These are phyloP conservation scores for Phialocephala subalpina DNA, from an alignment of 2,329 filamentous ascomycete genomes.

Conservation along the genomic window DNA sequence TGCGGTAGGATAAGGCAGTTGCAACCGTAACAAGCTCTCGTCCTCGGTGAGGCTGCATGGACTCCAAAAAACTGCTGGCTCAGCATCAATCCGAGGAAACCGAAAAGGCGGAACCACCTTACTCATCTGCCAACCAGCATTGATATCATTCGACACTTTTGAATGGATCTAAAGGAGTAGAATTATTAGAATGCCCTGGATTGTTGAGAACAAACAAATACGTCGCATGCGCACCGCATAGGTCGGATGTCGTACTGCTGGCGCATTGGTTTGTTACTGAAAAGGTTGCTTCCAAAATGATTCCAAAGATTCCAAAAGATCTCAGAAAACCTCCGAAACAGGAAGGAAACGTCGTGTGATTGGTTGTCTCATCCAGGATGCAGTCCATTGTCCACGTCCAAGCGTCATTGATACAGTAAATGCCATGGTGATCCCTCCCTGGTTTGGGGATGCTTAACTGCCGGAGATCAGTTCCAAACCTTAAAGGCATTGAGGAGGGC, in stretches of 20 bases:
- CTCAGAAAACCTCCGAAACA: background rate
- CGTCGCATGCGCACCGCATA: background rate
- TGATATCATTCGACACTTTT: background rate
- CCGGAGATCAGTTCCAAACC: slow-evolving; percentile 10
- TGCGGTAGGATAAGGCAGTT: slow-evolving; percentile 1
- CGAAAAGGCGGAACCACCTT: background rate
- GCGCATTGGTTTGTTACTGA: background rate
- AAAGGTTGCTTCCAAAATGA: background rate
- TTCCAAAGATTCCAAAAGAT: slow-evolving; percentile 7
- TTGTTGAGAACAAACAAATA: background rate
- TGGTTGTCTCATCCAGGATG: slow-evolving; percentile 1
- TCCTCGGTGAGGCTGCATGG: background rate
- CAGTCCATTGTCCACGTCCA: background rate
- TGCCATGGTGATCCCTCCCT: slow-evolving; percentile 4
- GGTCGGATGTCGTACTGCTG: background rate
- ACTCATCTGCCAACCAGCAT: background rate
- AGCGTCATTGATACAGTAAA: slow-evolving; percentile 11
- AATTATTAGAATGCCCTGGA: slow-evolving; percentile 1
- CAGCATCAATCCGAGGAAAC: slow-evolving; percentile 8
- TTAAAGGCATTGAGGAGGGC: slow-evolving; percentile 9
- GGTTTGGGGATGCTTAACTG: slow-evolving; percentile 6
- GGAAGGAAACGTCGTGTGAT: background rate
- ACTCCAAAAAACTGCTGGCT: slow-evolving; percentile 2
- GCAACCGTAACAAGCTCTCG: background rate
- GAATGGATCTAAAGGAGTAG: background rate